phyloP scores from a whole-genome alignment of 495 filamentous ascomycete genomes.

The Neurospora cerealis region DNA sequence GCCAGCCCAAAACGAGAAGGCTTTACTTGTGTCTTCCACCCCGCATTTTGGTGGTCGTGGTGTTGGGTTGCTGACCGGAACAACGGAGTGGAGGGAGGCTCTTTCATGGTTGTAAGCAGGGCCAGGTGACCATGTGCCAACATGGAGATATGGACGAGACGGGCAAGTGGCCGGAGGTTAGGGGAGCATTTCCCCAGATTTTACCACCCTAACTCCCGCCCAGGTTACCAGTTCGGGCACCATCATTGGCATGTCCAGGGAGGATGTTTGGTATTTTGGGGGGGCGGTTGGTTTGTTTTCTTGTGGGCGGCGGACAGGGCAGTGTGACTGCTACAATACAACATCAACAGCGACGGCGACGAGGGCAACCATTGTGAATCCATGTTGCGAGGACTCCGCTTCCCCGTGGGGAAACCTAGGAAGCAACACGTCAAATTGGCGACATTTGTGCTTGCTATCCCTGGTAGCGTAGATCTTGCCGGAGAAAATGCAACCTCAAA shows the following conservation, averaged over 20 bases:
- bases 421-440: not conserved
- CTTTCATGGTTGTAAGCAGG: not conserved
- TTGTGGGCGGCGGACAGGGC: not conserved
- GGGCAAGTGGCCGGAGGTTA: conserved; percentile 13
- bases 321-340: not conserved
- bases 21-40: not conserved
- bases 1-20: not conserved
- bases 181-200: not conserved
- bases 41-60: not conserved
- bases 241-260: not conserved
- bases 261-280: not conserved
- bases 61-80: not conserved
- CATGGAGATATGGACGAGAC: conserved; percentile 14
- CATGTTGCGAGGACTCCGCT: not conserved
- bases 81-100: not conserved
- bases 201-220: not conserved
- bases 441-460: not conserved
- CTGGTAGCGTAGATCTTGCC: not conserved
- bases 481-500: not conserved
- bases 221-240: not conserved
- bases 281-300: not conserved
- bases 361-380: not conserved
- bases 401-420: not conserved
- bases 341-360: not conserved
- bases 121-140: conserved; percentile 14